Evolutionary conservation across 2,329 filamentous ascomycete species (phyloP), one percentile per base, ranked within the genome.

Genomic region (Aspergillus hortae): DNA sequence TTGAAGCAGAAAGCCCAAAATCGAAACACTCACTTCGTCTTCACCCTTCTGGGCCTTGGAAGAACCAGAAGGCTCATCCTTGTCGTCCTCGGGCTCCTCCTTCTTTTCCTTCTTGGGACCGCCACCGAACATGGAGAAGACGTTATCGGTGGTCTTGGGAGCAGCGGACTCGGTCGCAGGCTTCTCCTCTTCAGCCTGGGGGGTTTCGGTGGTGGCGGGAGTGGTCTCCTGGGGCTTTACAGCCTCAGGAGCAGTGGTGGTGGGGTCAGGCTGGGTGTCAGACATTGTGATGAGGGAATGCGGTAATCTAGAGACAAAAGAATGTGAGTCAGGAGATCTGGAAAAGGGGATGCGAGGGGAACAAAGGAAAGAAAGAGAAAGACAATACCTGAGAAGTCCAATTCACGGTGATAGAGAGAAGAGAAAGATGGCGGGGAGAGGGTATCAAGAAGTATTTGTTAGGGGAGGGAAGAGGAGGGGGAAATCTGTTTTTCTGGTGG

Each of bases 111-210:
- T 97, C 85, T 95, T 95, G 55, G 89, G 89, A 57, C 94, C 94
- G 59, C 94, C 94, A 64, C 94, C 94, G 70, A 99, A 99, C 94
- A 99, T 97, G 74, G 90, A 92, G 80, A 97, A 97, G 60, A 97
- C 89, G 56, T 72, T 82, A 65, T 79, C 77, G 52, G 67, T 67
- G 32, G 77, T 74, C 56, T 73, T 72, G 43, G 66, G 63, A 48
- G 70, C 64, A 14, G 67, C 71, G 40, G 69, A 56, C 49, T 66
- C 65, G 19, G 66, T 65, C 35, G 58, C 60, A 14, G 62, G 49
- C 61, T 66, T 63, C 56, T 66, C 65, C 42, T 63, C 59, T 55
- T 64, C 62, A 36, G 60, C 52, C 59, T 64, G 73, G 30, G 58
- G 49, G 42, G 62, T 61, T 53, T 65, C 61, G 56, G 71, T 70